phyloP scores from a whole-genome alignment of 2,329 filamentous ascomycete species.

The Cladosporium velox region DNA sequence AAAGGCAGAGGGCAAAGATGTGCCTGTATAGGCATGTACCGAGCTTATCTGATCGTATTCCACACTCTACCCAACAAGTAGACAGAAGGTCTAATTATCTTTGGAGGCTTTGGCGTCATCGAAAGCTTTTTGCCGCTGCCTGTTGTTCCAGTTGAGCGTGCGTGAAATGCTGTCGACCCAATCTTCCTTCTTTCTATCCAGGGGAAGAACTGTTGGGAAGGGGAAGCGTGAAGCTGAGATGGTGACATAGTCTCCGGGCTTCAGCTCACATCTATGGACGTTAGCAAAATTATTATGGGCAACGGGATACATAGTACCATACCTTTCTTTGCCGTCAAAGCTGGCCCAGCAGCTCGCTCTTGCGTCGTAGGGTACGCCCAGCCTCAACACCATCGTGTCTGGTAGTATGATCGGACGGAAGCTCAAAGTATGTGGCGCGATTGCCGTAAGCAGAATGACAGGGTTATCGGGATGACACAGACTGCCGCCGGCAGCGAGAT shows the following conservation, averaged over 20 bases:
- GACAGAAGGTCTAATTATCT: background rate
- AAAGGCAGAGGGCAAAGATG: background rate
- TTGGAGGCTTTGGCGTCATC: slow-evolving; percentile 36
- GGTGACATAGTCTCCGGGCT: slow-evolving; percentile 79
- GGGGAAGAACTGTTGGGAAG: slow-evolving; percentile 73
- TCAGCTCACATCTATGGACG: slow-evolving; percentile 55
- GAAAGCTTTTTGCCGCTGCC: slow-evolving; percentile 72
- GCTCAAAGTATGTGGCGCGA: slow-evolving; percentile 91
- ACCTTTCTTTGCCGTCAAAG: slow-evolving; percentile 87
- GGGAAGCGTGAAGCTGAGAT: slow-evolving; percentile 79
- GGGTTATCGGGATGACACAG: slow-evolving; percentile 96
- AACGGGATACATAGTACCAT: slow-evolving; percentile 18
- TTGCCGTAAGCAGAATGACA: slow-evolving; percentile 90
- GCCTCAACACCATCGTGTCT: slow-evolving; percentile 88
- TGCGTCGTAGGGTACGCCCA: slow-evolving; percentile 93
- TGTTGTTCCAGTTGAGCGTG: slow-evolving; percentile 79
- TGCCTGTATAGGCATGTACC: background rate
- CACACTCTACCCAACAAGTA: background rate
- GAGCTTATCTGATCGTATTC: background rate
- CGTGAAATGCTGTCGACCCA: slow-evolving; percentile 80
- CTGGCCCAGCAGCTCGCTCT: slow-evolving; percentile 93
- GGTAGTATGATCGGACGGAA: slow-evolving; percentile 96
- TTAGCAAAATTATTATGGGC: background rate
- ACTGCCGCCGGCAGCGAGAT: slow-evolving; percentile 91
- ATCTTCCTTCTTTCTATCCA: slow-evolving; percentile 70